Base-by-base conservation (phyloP, 2,329 filamentous ascomycete genomes). In the Cladophialophora psammophila region DNA sequence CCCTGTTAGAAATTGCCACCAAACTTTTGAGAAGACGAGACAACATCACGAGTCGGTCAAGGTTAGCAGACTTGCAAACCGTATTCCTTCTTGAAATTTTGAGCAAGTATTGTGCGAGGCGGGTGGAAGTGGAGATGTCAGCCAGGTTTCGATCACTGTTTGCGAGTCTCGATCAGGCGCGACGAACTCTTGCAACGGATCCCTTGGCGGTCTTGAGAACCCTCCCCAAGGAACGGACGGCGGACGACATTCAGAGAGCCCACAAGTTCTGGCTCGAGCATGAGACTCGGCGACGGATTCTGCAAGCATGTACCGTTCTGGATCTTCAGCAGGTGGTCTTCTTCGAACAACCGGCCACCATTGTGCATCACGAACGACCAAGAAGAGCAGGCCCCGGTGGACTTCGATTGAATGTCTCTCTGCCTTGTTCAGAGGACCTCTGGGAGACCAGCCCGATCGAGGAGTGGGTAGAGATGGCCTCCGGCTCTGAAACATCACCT, bases 221-320 rank as follows among this genome's bases (percentile, higher is more conserved):
- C 15, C 69, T 77, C 15, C 68, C 70, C n/a, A 63, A 66, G 38
- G 69, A 73, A 10, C 70, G 61, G n/a, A 72, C 52, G 38, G n/a
- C 55, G 8, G 74, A 75, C 31, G 74, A 73, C 26, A 64, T 78
- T 15, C 65, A 68, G 55, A 71, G 71, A 58, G 76, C 76, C 5
- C 73, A 76, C 57, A 75, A 75, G 38, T 76, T 77, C 65, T 79
- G 76, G 77, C 66, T 76, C 31, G 76, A 78, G 60, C 75, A 77
- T 56, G 76, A 79, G 68, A 74, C 76, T 0, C 70, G 76, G 35
- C 68, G 77, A 57, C 70, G 77, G 18, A 75, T 79, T 31, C 72
- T 78, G 36, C 76, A 78, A 62, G 76, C 77, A 9, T 73, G 73
- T 15, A 76, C 75, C 32, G 74, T 78, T 13, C 70, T 79, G 31